These are phyloP conservation scores for Canariomyces notabilis DNA, from an alignment of 2,329 filamentous ascomycete species.

Conservation along the genomic window DNA sequence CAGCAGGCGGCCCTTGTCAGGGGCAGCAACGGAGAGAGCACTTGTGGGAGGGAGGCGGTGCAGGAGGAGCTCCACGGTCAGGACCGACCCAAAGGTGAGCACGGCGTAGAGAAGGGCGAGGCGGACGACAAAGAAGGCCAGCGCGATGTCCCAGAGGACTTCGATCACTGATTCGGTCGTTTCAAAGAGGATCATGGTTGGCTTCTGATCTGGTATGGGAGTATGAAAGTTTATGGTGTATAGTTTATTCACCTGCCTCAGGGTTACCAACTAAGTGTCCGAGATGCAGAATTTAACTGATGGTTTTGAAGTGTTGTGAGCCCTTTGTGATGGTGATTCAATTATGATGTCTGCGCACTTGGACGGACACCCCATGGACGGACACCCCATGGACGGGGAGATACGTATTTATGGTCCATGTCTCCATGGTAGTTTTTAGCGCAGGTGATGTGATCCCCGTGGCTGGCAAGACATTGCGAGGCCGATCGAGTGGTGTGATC, in stretches of 20 bases:
- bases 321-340: background rate
- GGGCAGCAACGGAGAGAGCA: constrained; percentile 9
- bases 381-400: background rate
- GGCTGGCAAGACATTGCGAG: background rate
- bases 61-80: constrained; percentile 15
- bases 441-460: background rate
- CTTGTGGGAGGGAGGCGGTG: constrained; percentile 13
- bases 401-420: background rate
- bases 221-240: background rate
- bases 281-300: background rate
- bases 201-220: constrained; percentile 2
- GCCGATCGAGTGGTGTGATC: background rate
- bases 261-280: background rate
- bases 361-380: background rate
- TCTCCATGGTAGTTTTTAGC: background rate
- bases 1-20: constrained; percentile 11
- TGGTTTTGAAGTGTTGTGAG: background rate
- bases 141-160: constrained; percentile 35
- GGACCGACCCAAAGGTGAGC: constrained; percentile 25
- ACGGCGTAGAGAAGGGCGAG: constrained; percentile 31
- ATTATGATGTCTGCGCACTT: background rate
- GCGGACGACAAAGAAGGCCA: constrained; percentile 33
- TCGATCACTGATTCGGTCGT: constrained; percentile 33
- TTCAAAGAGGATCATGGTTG: constrained; percentile 25
- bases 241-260: constrained; percentile 1